Conservation (phyloP, 73 alveolate species). For the Tetrahymena borealis region DNA sequence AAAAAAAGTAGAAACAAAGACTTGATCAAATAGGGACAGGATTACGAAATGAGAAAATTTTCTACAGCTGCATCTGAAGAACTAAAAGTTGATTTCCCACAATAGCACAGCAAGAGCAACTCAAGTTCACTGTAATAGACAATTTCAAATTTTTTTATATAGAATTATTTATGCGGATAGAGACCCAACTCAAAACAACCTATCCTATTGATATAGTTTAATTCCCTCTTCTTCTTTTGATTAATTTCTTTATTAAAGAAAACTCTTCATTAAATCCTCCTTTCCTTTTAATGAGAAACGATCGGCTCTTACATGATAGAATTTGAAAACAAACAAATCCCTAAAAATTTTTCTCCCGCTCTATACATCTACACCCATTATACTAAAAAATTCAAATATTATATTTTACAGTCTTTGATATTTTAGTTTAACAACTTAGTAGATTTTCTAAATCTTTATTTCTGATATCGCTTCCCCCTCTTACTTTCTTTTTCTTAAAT, state of each 20-base stretch:
- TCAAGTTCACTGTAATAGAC: neutral
- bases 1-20: neutral
- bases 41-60: neutral
- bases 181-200: neutral
- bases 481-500: too few relatives aligned
- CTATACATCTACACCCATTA: too few relatives aligned
- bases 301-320: neutral
- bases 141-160: neutral
- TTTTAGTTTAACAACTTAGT: too few relatives aligned
- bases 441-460: too few relatives aligned
- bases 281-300: neutral
- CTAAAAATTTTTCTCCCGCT: too few relatives aligned
- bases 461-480: too few relatives aligned
- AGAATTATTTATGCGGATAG: neutral
- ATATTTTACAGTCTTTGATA: too few relatives aligned
- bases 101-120: neutral
- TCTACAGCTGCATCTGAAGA: neutral
- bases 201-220: neutral
- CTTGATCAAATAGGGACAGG: neutral
- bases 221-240: neutral
- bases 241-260: neutral
- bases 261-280: neutral
- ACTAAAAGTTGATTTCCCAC: neutral
- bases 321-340: too few relatives aligned
- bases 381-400: too few relatives aligned